phyloP scores from a whole-genome alignment of 768 basidiomycete species.

The Suillus variegatus region DNA sequence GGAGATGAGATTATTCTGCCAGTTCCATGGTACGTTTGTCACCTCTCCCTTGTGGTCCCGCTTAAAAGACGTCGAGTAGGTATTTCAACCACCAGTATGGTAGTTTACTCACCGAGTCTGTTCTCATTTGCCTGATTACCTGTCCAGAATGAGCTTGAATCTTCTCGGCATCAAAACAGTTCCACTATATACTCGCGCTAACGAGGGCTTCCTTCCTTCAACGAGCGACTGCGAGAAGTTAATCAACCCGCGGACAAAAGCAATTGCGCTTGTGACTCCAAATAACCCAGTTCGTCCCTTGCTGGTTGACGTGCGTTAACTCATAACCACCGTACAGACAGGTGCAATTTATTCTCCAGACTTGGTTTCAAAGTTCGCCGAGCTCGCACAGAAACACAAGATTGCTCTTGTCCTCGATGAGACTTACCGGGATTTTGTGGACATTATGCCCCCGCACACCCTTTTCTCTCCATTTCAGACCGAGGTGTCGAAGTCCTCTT shows the following conservation, averaged over 20 bases:
- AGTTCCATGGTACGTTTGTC: constrained; percentile 56
- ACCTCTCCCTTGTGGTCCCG: background rate
- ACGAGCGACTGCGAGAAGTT: constrained; percentile 47
- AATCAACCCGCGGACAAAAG: constrained; percentile 60
- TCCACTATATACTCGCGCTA: constrained; percentile 49
- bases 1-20: constrained; percentile 76
- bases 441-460: constrained; percentile 51
- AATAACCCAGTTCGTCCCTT: constrained; percentile 63
- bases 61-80: constrained; percentile 32
- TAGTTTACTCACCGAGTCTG: background rate
- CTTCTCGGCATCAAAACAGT: constrained; percentile 63
- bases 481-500: constrained; percentile 8
- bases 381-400: constrained; percentile 52
- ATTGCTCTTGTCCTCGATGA: constrained; percentile 83
- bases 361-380: constrained; percentile 58
- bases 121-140: background rate
- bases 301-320: background rate
- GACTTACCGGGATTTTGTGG: constrained; percentile 82
- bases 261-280: constrained; percentile 75
- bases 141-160: constrained; percentile 63
- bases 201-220: constrained; percentile 63
- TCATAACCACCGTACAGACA: constrained; percentile 41
- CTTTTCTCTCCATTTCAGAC: constrained; percentile 44
- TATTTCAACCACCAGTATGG: constrained; percentile 67
- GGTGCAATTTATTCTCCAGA: constrained; percentile 66